A percentile compares a stretch with the other conserved stretches of the same genome.
These are phyloP conservation scores for Alternaria rosae DNA, from an alignment of 2,329 filamentous ascomycete genomes.

Conservation along the genomic window DNA sequence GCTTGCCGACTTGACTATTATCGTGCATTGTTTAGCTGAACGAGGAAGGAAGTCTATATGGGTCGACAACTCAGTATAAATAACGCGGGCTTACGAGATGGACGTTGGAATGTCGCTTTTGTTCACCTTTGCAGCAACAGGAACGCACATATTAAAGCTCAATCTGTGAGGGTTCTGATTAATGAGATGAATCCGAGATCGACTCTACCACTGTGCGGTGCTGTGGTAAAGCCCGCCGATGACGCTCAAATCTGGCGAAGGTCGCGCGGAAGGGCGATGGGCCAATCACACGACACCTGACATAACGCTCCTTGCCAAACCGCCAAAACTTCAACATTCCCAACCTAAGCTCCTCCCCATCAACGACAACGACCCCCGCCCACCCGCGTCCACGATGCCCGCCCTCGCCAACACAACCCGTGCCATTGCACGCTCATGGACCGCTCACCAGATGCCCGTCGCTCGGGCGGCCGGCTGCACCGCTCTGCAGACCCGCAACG, in stretches of 20 bases:
- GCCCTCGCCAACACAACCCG: conserved; percentile 57
- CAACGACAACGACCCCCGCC: conserved; percentile 32
- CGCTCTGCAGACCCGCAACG: conserved; percentile 54
- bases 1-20: neutral
- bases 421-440: conserved; percentile 57
- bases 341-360: conserved; percentile 27
- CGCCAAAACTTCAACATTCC: conserved; percentile 38
- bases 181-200: neutral
- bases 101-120: neutral
- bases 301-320: conserved; percentile 21
- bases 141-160: neutral
- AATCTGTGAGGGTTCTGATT: neutral
- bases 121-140: neutral
- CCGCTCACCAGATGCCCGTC: conserved; percentile 56
- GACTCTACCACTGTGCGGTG: neutral
- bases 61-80: neutral
- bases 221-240: conserved; percentile 7
- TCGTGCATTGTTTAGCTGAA: neutral
- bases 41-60: neutral
- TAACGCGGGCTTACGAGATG: neutral
- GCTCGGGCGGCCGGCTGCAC: conserved; percentile 56
- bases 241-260: conserved; percentile 10
- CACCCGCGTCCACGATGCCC: conserved; percentile 55
- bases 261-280: neutral
- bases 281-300: conserved; percentile 16